Percentiles rank a stretch among this genome's conserved stretches.
These are phyloP conservation scores for Croton setiger DNA, from an alignment of 441 rosid species.

Conservation along the genomic window DNA sequence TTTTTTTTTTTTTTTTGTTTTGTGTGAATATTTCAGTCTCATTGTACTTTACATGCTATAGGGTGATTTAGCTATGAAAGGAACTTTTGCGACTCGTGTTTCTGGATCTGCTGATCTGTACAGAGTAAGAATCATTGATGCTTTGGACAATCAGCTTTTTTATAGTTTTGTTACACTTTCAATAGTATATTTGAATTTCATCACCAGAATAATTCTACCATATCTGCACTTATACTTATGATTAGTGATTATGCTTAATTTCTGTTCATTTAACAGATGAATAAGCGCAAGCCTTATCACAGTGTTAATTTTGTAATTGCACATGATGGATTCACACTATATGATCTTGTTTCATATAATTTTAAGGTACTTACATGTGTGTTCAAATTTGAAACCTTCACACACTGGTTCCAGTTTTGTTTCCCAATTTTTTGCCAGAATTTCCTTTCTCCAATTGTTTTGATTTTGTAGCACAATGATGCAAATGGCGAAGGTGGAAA, in stretches of 20 bases:
- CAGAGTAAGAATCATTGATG: conserved; percentile 39
- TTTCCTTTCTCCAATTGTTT: conserved; percentile 12
- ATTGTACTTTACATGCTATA: conserved; percentile 23
- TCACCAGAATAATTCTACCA: neutral
- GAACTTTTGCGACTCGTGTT: conserved; percentile 80
- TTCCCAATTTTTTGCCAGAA: neutral
- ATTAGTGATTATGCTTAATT: neutral
- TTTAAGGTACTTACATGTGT: conserved; percentile 52
- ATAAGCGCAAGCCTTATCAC: conserved; percentile 88
- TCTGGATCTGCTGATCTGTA: conserved; percentile 92
- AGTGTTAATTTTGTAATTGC: conserved; percentile 80
- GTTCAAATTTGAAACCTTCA: neutral
- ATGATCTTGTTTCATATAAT: conserved; percentile 89
- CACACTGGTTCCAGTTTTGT: neutral
- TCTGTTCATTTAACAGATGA: conserved; percentile 45
- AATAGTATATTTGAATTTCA: neutral
- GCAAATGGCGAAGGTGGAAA: conserved; percentile 98
- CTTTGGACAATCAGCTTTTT: conserved; percentile 15
- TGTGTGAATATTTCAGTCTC: conserved; percentile 3
- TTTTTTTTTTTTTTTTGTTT: neutral
- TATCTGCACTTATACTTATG: neutral
- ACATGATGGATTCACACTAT: conserved; percentile 90
- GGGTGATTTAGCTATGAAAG: conserved; percentile 96
- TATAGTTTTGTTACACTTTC: neutral
- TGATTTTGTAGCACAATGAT: conserved; percentile 71